These are phyloP conservation scores for Sarocladiaceae sp. DNA, from an alignment of 2,329 filamentous ascomycete genomes.

Conservation along the genomic window DNA sequence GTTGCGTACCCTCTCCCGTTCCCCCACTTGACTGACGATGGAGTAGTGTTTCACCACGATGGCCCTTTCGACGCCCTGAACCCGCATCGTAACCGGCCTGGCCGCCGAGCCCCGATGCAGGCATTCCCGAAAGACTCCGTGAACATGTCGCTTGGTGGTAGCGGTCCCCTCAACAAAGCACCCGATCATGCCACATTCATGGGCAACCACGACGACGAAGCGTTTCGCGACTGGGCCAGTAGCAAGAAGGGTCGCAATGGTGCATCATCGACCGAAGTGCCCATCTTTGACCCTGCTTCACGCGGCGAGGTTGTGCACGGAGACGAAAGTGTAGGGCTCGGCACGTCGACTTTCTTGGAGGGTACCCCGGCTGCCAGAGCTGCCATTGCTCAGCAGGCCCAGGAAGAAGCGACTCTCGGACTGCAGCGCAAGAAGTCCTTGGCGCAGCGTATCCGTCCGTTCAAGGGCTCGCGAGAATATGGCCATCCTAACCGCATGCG, in stretches of 20 bases:
- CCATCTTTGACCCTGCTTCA: constrained; percentile 64
- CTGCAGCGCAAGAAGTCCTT: constrained; percentile 91
- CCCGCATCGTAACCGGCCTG: constrained; percentile 85
- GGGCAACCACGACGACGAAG: constrained; percentile 75
- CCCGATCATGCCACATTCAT: constrained; percentile 87
- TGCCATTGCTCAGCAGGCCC: constrained; percentile 67
- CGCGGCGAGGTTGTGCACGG: constrained; percentile 75
- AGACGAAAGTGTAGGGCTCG: constrained; percentile 76
- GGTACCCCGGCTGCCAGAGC: constrained; percentile 82
- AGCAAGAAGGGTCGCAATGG: constrained; percentile 22
- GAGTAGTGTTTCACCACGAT: constrained; percentile 91
- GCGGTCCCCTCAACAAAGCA: constrained; percentile 76
- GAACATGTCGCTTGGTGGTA: constrained; percentile 87
- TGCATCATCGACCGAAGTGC: constrained; percentile 33
- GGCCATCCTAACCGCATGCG: constrained; percentile 44
- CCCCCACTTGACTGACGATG: constrained; percentile 11
- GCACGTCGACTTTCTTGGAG: constrained; percentile 93
- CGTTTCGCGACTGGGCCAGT: constrained; percentile 75
- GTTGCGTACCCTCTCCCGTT: constrained; percentile 35
- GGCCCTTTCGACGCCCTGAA: constrained; percentile 96
- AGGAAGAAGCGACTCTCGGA: constrained; percentile 53
- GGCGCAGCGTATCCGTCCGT: constrained; percentile 83
- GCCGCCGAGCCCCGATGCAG: constrained; percentile 83
- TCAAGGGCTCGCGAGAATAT: constrained; percentile 60
- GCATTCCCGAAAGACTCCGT: constrained; percentile 89